phyloP scores from a whole-genome alignment of 208 protist genomes.

The Dictyostelium gargantuum region DNA sequence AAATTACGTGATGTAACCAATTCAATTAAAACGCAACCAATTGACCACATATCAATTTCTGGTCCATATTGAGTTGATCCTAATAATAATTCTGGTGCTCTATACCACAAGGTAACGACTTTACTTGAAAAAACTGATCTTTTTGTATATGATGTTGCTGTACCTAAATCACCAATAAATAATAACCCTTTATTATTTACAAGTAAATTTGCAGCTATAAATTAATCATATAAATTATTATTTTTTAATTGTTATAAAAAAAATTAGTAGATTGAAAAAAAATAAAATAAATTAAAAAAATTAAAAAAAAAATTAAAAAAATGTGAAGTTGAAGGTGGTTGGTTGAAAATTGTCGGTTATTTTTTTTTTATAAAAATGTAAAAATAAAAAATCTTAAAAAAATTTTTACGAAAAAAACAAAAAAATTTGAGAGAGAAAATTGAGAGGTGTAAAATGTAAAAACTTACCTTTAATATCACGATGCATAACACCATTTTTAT shows the following conservation, averaged over 20 bases:
- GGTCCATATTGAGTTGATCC: conserved; percentile 53
- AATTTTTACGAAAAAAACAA: neutral
- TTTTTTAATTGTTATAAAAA: neutral
- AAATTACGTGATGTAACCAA: conserved; percentile 66
- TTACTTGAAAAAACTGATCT: conserved; percentile 77
- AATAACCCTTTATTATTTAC: conserved; percentile 85
- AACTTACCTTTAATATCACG: conserved; percentile 58
- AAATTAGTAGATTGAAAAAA: neutral
- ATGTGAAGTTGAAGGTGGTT: neutral
- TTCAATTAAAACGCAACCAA: conserved; percentile 86
- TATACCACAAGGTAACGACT: conserved; percentile 75
- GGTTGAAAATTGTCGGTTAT: too few relatives aligned
- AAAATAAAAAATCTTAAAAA: neutral
- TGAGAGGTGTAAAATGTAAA: neutral
- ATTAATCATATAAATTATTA: too few relatives aligned
- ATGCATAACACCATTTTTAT: conserved; percentile 57
- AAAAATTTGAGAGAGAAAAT: neutral
- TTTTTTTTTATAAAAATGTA: neutral
- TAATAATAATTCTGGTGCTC: conserved; percentile 67
- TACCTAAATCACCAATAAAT: conserved; percentile 88
- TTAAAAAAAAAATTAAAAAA: neutral
- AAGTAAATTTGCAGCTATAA: conserved; percentile 81
- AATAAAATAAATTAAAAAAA: neutral
- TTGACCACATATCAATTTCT: conserved; percentile 94
- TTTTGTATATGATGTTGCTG: conserved; percentile 3